Conservation (phyloP, 2,329 filamentous ascomycete species). For the Apiospora rasikravindrae region DNA sequence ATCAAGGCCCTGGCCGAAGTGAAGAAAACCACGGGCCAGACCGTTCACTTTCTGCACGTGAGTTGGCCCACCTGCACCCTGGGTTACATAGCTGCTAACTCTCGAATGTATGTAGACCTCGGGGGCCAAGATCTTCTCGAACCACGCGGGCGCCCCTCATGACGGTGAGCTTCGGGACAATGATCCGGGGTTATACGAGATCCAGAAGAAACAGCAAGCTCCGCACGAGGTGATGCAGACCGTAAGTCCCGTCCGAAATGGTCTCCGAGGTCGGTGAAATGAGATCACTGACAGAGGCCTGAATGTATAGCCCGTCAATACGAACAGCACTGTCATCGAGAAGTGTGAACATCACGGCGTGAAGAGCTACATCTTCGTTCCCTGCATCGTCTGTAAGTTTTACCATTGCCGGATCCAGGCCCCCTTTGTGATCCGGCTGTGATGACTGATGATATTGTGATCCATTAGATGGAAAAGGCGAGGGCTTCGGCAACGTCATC, state of each 20-base stretch:
- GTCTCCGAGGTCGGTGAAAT: not conserved
- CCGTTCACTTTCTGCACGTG: slow-evolving; percentile 55
- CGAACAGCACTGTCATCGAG: slow-evolving; percentile 51
- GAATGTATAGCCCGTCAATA: slow-evolving; percentile 41
- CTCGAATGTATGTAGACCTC: slow-evolving; percentile 41
- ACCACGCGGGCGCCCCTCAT: slow-evolving; percentile 49
- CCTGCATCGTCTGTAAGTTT: slow-evolving; percentile 55
- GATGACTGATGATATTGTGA: not conserved
- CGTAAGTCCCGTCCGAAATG: slow-evolving; percentile 29
- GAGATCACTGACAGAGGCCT: slow-evolving; percentile 6
- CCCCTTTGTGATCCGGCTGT: not conserved
- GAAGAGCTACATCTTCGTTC: slow-evolving; percentile 56
- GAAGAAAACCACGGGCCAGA: slow-evolving; percentile 43
- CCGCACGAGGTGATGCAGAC: slow-evolving; percentile 30
- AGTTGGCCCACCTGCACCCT: slow-evolving; percentile 18
- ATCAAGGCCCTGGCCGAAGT: slow-evolving; percentile 53
- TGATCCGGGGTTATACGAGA: slow-evolving; percentile 47
- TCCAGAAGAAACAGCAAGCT: slow-evolving; percentile 45
- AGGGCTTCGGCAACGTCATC: slow-evolving; percentile 55
- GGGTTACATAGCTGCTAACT: not conserved
- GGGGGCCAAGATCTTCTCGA: slow-evolving; percentile 59
- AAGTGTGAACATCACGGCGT: slow-evolving; percentile 48
- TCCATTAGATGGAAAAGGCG: slow-evolving; percentile 46
- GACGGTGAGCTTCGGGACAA: slow-evolving; percentile 49
- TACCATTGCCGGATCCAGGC: not conserved